phyloP scores from a whole-genome alignment of 106 monocot genomes.

The Dendrobium huoshanense region DNA sequence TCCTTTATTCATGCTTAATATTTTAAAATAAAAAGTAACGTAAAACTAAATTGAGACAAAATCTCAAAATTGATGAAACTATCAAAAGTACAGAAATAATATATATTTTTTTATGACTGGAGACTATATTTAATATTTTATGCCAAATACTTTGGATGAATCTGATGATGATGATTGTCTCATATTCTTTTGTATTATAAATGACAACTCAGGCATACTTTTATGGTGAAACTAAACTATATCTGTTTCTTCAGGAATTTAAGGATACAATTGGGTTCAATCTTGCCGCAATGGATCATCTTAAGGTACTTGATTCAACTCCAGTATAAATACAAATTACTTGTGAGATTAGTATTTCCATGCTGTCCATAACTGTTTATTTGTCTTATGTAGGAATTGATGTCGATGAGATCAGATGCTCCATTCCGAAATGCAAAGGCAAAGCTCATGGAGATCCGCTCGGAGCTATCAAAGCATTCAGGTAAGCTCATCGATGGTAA shows the following conservation, averaged over 20 bases:
- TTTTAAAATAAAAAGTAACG: too few species aligned
- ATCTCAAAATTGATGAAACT: too few species aligned
- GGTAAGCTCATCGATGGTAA: conserved; percentile 14
- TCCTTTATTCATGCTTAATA: too few species aligned
- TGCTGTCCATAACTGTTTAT: background rate
- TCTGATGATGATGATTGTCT: background rate
- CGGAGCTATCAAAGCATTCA: conserved; percentile 39
- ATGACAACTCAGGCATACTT: background rate
- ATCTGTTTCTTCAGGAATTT: conserved; percentile 40
- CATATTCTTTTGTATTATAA: background rate
- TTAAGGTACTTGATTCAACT: conserved; percentile 43
- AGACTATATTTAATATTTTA: too few species aligned
- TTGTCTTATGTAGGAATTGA: conserved; percentile 46
- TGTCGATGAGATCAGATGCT: conserved; percentile 74
- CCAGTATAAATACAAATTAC: background rate
- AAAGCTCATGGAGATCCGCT: conserved; percentile 74
- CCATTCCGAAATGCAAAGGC: conserved; percentile 87
- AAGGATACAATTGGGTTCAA: conserved; percentile 81
- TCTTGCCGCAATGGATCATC: conserved; percentile 83
- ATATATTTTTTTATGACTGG: too few species aligned
- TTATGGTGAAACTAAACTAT: background rate
- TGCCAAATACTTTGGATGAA: background rate
- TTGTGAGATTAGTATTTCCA: background rate
- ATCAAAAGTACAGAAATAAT: too few species aligned
- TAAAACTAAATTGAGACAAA: too few species aligned